Percentiles rank a stretch among this genome's conserved stretches.
Conservation (phyloP, 2,329 filamentous ascomycete species). For the Cladosporium halotolerans region DNA sequence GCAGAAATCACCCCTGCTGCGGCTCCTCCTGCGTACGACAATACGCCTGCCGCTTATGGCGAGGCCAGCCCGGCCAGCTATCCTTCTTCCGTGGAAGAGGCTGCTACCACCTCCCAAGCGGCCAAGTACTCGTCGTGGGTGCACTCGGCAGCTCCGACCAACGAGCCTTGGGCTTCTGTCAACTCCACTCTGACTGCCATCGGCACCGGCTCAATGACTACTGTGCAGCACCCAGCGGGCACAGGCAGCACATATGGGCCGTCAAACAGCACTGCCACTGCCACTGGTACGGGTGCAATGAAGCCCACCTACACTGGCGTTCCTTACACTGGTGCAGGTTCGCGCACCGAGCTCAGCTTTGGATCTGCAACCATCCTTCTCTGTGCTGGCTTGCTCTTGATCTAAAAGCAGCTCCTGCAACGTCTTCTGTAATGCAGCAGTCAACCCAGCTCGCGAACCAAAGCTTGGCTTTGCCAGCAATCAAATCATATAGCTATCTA, state of each 20-base stretch:
- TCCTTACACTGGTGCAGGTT: conserved; percentile 9
- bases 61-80: neutral
- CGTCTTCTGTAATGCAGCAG: no score
- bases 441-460: no score
- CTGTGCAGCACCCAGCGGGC: neutral
- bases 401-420: neutral
- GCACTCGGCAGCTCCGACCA: neutral
- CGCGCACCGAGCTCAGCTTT: neutral
- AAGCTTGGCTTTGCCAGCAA: no score
- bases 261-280: neutral
- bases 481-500: no score
- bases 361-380: conserved; percentile 1
- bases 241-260: neutral
- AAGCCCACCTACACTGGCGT: neutral
- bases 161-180: neutral
- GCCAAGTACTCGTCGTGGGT: neutral
- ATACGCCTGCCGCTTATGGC: neutral
- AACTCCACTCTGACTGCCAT: conserved; percentile 1
- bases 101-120: no score
- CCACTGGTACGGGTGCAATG: neutral
- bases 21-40: neutral
- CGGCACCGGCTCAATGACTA: neutral
- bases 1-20: conserved; percentile 5
- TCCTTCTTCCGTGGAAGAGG: no score
- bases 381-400: neutral